These are phyloP conservation scores for Gaultheria prostrata DNA, from an alignment of 148 eudicot genomes.

Conservation along the genomic window DNA sequence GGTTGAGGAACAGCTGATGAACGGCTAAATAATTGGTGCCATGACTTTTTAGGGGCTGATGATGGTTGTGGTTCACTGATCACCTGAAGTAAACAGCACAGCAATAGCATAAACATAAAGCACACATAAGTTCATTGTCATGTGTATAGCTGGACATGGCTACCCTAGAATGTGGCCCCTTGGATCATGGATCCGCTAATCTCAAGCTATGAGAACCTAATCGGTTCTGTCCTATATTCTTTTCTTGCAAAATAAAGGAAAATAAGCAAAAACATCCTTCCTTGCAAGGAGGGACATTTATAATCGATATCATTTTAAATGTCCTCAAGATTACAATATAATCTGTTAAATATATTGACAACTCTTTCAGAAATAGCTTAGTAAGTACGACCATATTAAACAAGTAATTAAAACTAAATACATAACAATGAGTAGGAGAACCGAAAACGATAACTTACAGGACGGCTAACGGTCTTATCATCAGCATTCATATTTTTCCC, in stretches of 20 bases:
- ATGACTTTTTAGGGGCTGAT: conserved; percentile 69
- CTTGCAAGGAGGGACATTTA: neutral
- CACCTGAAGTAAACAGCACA: conserved; percentile 52
- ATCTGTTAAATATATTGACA: neutral
- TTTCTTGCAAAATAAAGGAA: neutral
- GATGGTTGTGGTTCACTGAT: conserved; percentile 53
- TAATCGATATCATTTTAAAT: no score
- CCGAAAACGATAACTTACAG: conserved; percentile 47
- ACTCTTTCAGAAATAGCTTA: neutral
- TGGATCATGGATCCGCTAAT: neutral
- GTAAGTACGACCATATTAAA: neutral
- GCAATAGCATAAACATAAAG: conserved; percentile 14
- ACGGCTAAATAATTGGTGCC: conserved; percentile 87
- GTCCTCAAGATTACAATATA: neutral
- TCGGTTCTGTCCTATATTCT: neutral
- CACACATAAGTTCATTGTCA: conserved; percentile 3
- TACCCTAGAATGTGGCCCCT: neutral
- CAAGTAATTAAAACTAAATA: neutral
- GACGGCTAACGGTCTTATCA: conserved; percentile 38
- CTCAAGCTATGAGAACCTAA: neutral
- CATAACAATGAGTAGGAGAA: neutral
- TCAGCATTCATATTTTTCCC: conserved; percentile 51
- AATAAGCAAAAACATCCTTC: no score
- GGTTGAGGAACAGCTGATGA: conserved; percentile 48
- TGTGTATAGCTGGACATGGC: neutral